Base-by-base conservation (phyloP, 2,329 filamentous ascomycete genomes). In the Sporothrix globosa region DNA sequence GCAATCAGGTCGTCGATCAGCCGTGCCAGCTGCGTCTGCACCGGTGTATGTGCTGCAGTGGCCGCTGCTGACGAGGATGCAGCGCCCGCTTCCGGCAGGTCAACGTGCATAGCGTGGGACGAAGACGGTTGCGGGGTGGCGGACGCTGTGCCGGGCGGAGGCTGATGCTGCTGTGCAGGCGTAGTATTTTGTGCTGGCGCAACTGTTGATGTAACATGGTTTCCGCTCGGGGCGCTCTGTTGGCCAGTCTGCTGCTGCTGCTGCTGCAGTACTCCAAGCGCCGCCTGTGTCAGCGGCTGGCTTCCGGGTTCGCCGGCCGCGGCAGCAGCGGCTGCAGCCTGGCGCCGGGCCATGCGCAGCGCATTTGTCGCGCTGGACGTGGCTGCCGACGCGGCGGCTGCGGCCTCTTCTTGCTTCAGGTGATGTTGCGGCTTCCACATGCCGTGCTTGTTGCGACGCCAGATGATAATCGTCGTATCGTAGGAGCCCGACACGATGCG, bases 401-500 rank as follows among this genome's bases (percentile, higher is more conserved):
- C 85, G 2, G 89, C 90, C 71, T 92, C 90, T 77, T 92, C 90
- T 77, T 96, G 92, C 52, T 89, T 86, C 11, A 97, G 83, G 58
- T 88, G 87, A 74, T 95, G 92, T 46, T 89, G 88, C 69, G 90
- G 88, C 74, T 90, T 90, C 94, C 96, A 98, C 34, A 91, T 87
- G 2, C 94, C 94, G 74, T 96, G 90, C 74, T 89, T 87, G 74
- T 96, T 91, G 72, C 92, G 90, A 75, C 92, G 91, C 96, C 96
- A 99, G 70, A 99, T 92, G 74, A 97, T 94, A 75, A 99, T 93
- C 13, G 90, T 94, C 81, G 97, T 93, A 75, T 99, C 96, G 75
- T 99, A 99, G 0, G 93, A 97, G 2, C 96, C 96, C 7, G 94
- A 97, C 3, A 99, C 93, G 71, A 99, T 99, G n/a, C 94, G 90